Percentiles rank a stretch among this genome's conserved stretches.
Evolutionary conservation across 345 rosid genomes (phyloP).

Genomic region (Raphanus raphanistrum): DNA sequence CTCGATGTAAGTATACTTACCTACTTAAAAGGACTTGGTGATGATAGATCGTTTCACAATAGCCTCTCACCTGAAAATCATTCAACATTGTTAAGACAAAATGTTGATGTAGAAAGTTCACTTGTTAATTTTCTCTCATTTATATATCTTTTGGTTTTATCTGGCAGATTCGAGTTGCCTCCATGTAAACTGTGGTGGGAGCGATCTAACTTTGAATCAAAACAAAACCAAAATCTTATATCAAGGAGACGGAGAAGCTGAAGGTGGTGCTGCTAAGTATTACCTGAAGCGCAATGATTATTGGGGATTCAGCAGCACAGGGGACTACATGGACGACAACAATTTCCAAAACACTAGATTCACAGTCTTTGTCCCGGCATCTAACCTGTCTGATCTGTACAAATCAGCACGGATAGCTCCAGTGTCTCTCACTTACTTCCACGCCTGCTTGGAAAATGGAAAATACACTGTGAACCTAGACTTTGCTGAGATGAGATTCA

Average conservation of each 20-base stretch:
- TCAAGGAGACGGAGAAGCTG: slow-evolving; percentile 52
- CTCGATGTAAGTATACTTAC: slow-evolving; percentile 50
- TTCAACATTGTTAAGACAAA: no score
- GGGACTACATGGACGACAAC: slow-evolving; percentile 68
- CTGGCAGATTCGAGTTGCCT: slow-evolving; percentile 53
- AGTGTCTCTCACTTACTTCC: slow-evolving; percentile 66
- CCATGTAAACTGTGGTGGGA: slow-evolving; percentile 71
- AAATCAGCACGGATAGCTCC: slow-evolving; percentile 55
- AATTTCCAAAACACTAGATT: slow-evolving; percentile 48
- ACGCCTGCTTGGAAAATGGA: slow-evolving; percentile 63
- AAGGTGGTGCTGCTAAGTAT: slow-evolving; percentile 58
- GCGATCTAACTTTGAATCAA: slow-evolving; percentile 38
- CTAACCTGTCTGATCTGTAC: slow-evolving; percentile 51
- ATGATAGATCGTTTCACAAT: background rate
- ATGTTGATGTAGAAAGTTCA: slow-evolving; percentile 3
- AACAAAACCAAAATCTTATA: slow-evolving; percentile 40
- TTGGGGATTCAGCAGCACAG: slow-evolving; percentile 78
- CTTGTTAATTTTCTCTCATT: slow-evolving; percentile 1
- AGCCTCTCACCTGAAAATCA: background rate
- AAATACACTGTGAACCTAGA: slow-evolving; percentile 51
- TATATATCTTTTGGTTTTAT: slow-evolving; percentile 13
- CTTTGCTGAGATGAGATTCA: slow-evolving; percentile 63
- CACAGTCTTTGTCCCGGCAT: slow-evolving; percentile 20
- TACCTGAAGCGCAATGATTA: slow-evolving; percentile 28
- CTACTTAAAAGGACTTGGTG: background rate